These are phyloP conservation scores for Citrus australasica DNA, from an alignment of 345 rosid genomes.

Conservation along the genomic window DNA sequence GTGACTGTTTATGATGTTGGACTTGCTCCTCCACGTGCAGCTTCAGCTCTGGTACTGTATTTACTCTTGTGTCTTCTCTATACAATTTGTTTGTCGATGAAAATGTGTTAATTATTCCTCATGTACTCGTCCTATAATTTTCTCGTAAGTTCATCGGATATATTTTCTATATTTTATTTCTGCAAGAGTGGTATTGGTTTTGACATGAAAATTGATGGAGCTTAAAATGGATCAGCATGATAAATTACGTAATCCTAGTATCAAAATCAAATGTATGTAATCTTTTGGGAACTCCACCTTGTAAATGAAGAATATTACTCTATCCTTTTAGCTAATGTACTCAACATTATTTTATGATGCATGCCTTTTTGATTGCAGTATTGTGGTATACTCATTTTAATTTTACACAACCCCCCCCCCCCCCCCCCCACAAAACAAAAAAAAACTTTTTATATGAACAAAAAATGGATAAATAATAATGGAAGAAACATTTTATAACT, in stretches of 20 bases:
- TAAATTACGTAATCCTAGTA: not conserved
- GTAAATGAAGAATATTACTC: not conserved
- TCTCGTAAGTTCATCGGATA: not conserved
- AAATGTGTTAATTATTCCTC: not conserved
- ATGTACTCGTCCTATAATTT: not conserved
- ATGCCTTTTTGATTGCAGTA: not conserved
- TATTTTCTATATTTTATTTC: not conserved
- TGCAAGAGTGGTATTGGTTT: not conserved
- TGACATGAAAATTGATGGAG: not conserved
- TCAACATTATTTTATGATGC: not conserved
- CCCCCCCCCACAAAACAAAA: too few species aligned
- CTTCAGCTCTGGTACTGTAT: constrained; percentile 66
- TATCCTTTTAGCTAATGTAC: not conserved
- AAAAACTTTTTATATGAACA: too few species aligned
- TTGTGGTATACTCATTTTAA: not conserved
- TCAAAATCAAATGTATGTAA: not conserved
- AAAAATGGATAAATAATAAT: not conserved
- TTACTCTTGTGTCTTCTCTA: not conserved
- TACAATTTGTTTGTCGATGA: not conserved
- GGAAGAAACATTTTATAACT: not conserved
- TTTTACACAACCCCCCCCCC: too few species aligned
- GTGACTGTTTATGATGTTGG: constrained; percentile 80
- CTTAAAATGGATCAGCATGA: not conserved
- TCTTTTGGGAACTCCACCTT: not conserved
- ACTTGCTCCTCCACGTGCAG: constrained; percentile 65